Conservation (phyloP, 768 basidiomycete species). For the Amanita fuliginea region DNA sequence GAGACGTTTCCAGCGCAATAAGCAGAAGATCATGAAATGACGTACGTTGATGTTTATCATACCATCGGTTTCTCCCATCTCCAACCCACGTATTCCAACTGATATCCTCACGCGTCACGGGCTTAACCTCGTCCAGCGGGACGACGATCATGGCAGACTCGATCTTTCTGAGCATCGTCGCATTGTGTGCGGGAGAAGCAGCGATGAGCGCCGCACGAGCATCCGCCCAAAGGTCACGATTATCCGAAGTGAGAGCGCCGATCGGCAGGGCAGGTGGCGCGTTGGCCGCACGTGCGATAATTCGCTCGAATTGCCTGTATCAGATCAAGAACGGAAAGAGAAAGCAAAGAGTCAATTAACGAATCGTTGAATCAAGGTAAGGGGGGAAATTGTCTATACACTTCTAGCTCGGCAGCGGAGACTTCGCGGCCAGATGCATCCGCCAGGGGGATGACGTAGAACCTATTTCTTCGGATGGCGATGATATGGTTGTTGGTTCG, state of each 20-base stretch:
- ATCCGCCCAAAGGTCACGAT: slow-evolving; percentile 85
- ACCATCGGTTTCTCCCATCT: slow-evolving; percentile 85
- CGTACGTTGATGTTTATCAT: slow-evolving; percentile 92
- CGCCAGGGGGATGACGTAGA: slow-evolving; percentile 72
- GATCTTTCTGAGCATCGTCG: slow-evolving; percentile 58
- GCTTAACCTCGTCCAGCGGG: slow-evolving; percentile 73
- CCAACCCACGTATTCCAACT: slow-evolving; percentile 85
- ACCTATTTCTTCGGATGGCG: slow-evolving; percentile 84
- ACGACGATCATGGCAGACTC: slow-evolving; percentile 87
- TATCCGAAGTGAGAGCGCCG: slow-evolving; percentile 81
- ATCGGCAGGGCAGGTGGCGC: slow-evolving; percentile 34
- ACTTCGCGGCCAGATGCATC: slow-evolving; percentile 57
- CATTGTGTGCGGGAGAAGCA: slow-evolving; percentile 48
- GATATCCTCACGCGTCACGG: slow-evolving; percentile 71
- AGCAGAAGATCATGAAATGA: slow-evolving; percentile 7
- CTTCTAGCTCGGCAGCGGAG: slow-evolving; percentile 74
- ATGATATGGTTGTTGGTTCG: slow-evolving; percentile 76
- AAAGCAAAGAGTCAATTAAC: background rate
- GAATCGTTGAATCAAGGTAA: background rate
- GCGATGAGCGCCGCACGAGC: slow-evolving; percentile 52
- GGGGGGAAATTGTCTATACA: slow-evolving; percentile 21
- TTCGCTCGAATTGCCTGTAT: slow-evolving; percentile 50
- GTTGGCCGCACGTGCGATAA: slow-evolving; percentile 54
- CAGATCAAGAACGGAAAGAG: background rate
- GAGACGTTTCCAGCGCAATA: background rate